These are phyloP conservation scores for Fraxinus xanthoxyloides DNA, from an alignment of 305 asterid genomes.

Conservation along the genomic window DNA sequence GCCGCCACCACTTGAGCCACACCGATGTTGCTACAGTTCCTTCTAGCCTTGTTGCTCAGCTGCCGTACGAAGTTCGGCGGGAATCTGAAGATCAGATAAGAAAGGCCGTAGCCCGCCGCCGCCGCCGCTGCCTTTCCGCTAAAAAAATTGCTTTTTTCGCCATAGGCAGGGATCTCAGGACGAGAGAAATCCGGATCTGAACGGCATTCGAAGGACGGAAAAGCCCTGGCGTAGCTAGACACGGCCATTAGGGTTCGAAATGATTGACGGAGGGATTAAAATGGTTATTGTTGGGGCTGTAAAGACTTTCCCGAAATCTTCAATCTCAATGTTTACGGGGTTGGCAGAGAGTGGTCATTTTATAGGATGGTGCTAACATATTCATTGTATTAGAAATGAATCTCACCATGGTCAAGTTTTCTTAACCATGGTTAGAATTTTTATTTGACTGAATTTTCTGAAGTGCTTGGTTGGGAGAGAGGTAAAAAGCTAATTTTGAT, in stretches of 20 bases:
- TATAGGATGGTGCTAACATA: not conserved
- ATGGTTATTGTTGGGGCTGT: not conserved
- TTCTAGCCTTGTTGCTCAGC: constrained; percentile 84
- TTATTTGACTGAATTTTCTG: too few species aligned
- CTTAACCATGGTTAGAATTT: not conserved
- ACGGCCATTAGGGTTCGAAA: constrained; percentile 53
- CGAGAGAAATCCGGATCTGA: constrained; percentile 72
- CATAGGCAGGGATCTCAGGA: constrained; percentile 46
- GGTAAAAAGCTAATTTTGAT: not conserved
- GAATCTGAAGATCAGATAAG: constrained; percentile 47
- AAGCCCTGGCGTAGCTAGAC: constrained; percentile 55
- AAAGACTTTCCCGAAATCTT: not conserved
- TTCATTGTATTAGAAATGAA: not conserved
- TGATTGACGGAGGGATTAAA: not conserved
- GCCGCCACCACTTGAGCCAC: too few species aligned
- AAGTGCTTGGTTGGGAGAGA: too few species aligned
- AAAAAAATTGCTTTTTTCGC: constrained; percentile 28
- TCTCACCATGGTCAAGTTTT: not conserved
- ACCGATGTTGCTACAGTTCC: constrained; percentile 31
- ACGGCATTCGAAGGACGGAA: constrained; percentile 84
- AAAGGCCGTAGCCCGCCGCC: too few species aligned
- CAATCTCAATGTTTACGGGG: not conserved
- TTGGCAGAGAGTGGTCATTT: not conserved
- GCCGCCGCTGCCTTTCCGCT: constrained; percentile 9
- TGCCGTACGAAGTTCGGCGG: constrained; percentile 96